Evolutionary conservation across 257 asterid species (phyloP).

Genomic region (Solanum etuberosum): DNA sequence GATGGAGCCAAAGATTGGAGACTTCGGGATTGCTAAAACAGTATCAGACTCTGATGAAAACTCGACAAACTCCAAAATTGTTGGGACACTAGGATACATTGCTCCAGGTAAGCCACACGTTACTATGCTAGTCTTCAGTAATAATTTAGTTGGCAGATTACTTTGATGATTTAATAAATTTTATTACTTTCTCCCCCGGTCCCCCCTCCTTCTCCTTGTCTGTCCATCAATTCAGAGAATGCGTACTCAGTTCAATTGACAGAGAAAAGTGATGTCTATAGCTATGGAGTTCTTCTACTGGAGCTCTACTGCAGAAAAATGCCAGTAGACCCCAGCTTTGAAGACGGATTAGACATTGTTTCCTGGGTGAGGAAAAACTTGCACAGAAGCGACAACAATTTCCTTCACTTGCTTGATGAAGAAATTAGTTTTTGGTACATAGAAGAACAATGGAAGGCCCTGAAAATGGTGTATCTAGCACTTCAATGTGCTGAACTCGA

Average conservation of each 20-base stretch:
- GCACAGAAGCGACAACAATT: conserved; percentile 3
- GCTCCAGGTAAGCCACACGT: conserved; percentile 29
- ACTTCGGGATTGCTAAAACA: conserved; percentile 35
- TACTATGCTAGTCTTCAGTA: background rate
- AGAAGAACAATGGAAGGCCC: conserved; percentile 33
- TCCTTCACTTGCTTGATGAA: conserved; percentile 25
- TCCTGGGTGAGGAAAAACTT: conserved; percentile 21
- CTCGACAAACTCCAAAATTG: conserved; percentile 17
- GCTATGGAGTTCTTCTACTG: conserved; percentile 32
- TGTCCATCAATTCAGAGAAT: conserved; percentile 21
- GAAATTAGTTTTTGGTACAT: conserved; percentile 29
- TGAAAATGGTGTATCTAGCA: conserved; percentile 22
- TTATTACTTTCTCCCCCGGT: background rate
- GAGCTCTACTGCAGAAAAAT: conserved; percentile 40
- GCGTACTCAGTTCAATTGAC: conserved; percentile 32
- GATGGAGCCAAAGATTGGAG: conserved; percentile 38
- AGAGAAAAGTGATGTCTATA: conserved; percentile 32
- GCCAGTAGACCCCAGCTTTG: conserved; percentile 40
- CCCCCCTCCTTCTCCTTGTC: background rate
- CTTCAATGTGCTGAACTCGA: conserved; percentile 27
- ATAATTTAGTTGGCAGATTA: background rate
- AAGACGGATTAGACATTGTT: conserved; percentile 33
- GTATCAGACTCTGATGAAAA: conserved; percentile 23
- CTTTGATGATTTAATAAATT: background rate
- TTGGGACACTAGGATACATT: conserved; percentile 44